Percentiles rank a stretch among this genome's conserved stretches.
Evolutionary conservation across 179 eudicot genomes (phyloP).

Genomic region (Silene coronaria): DNA sequence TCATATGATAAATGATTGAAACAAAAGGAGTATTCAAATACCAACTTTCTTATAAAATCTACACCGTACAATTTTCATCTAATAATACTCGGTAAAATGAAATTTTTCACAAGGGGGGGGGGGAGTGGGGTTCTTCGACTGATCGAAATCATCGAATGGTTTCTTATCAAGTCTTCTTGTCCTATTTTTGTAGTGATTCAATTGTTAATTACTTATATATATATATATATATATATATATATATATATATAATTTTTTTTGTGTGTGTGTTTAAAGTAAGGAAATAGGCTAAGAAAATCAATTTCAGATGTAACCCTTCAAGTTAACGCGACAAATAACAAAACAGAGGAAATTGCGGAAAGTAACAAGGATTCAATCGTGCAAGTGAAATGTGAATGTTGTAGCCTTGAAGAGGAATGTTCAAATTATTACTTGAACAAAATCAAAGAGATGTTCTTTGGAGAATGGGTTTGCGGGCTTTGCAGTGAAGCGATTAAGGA

Average conservation of each 20-base stretch:
- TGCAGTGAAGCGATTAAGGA: constrained; percentile 39
- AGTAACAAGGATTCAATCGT: background rate
- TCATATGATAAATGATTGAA: no score
- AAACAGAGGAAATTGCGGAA: background rate
- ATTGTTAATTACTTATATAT: background rate
- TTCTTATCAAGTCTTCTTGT: no score
- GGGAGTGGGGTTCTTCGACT: no score
- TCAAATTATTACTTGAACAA: constrained; percentile 27
- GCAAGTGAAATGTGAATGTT: constrained; percentile 44
- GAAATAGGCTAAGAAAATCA: background rate
- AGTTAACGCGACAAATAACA: background rate
- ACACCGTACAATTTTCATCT: no score
- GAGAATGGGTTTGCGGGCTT: constrained; percentile 44
- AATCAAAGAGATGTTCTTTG: constrained; percentile 22
- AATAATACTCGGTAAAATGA: no score
- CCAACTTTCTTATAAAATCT: no score
- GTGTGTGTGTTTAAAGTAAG: background rate
- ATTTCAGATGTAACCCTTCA: constrained; percentile 5
- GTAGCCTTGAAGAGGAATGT: constrained; percentile 45
- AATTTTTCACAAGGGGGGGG: no score
- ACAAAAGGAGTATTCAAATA: no score
- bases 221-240: no score
- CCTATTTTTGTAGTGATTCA: background rate
- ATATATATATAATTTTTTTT: no score
- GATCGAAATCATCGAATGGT: no score